phyloP scores from a whole-genome alignment of 2,329 filamentous ascomycete species.

The Rutstroemia sp. region DNA sequence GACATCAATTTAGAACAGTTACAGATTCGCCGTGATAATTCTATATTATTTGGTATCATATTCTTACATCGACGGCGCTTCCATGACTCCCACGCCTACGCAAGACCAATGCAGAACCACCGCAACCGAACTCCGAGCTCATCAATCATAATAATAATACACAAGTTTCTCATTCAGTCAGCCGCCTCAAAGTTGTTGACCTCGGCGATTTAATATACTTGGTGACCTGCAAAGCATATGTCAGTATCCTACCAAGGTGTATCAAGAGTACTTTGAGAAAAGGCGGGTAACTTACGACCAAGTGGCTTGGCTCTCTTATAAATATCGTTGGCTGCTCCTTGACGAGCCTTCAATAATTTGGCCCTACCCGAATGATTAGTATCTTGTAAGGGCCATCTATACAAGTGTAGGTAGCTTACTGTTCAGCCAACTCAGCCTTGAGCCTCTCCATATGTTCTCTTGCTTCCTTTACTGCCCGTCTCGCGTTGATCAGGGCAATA shows the following conservation, averaged over 20 bases:
- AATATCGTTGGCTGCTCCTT: slow-evolving; percentile 3
- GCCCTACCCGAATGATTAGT: slow-evolving; percentile 1
- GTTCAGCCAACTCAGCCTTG: not conserved
- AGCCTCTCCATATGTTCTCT: slow-evolving; percentile 4
- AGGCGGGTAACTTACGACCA: slow-evolving; percentile 5
- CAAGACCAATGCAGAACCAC: no score
- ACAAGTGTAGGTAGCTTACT: not conserved
- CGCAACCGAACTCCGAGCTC: no score
- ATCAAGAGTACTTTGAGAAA: no score
- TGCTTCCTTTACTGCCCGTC: slow-evolving; percentile 1
- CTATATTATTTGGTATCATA: no score
- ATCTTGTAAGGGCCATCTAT: not conserved
- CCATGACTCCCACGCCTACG: no score
- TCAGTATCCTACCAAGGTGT: not conserved
- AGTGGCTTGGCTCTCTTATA: slow-evolving; percentile 8
- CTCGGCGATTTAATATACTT: not conserved
- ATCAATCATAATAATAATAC: not conserved
- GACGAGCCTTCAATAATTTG: not conserved
- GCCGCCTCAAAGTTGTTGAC: no score
- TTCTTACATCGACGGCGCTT: no score
- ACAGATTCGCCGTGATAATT: no score
- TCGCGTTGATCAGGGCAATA: slow-evolving; percentile 2
- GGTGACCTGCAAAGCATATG: not conserved
- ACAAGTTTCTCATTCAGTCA: not conserved
- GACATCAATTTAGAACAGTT: no score